Evolutionary conservation across 1,284 basidiomycete genomes (phyloP), one percentile per base, ranked within the genome.

Genomic region (Tilletia setariae): DNA sequence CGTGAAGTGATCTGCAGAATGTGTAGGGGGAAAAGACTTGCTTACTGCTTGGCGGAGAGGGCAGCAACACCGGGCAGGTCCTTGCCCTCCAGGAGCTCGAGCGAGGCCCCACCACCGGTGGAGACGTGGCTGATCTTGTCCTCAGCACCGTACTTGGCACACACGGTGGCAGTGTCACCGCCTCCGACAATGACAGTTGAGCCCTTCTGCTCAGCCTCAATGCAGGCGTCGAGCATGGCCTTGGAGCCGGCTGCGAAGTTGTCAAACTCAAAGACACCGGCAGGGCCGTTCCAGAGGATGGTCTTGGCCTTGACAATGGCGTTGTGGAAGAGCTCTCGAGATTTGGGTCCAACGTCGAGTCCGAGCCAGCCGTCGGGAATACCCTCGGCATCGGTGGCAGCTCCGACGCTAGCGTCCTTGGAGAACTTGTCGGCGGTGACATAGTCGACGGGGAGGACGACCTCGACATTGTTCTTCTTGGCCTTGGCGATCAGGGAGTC

Each of bases 251-350:
- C 86, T 9, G 94, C 91, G 79, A 98, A 98, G 62, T 89, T 89
- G 64, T 91, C 88, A 86, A 98, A 96, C 85, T 98, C 95, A 84
- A 98, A 98, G 42, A 98, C 95, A 79, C 95, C 95, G 59, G 95
- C 91, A 49, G 95, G 71, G 19, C 80, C 95, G 83, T 98, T 98
- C 94, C 95, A 98, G 70, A 98, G 89, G 83, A 98, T 94, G 62
- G 96, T 98, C 88, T 94, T 98, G 72, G 93, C 87, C 81, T 91
- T 89, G 68, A 90, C 83, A 70, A 98, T 94, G 28, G 93, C 89
- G 77, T 90, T 81, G 65, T 86, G 86, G 87, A 91, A 98, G 71
- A 92, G 85, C 80, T 92, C 86, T 67, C 88, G 88, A 74, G 90
- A 93, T 86, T 95, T 87, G 67, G 77, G 75, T 51, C 80, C 80